Conservation (phyloP, 1,284 basidiomycete species). For the Hymenochaete sp. region DNA sequence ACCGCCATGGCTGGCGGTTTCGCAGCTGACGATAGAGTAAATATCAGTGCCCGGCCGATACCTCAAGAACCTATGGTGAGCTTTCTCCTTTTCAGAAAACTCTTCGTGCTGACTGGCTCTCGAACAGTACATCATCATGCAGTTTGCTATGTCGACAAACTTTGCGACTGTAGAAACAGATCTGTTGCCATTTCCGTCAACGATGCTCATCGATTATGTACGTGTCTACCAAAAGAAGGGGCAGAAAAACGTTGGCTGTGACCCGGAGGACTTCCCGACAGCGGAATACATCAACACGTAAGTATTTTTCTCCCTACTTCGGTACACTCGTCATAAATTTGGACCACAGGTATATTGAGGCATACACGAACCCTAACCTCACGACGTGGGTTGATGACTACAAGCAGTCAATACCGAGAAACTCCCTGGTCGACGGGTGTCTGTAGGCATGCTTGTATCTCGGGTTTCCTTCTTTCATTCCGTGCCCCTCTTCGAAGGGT, state of each 20-base stretch:
- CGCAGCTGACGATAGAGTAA: constrained; percentile 39
- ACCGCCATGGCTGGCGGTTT: constrained; percentile 48
- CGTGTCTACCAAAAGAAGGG: constrained; percentile 45
- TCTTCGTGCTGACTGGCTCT: background rate
- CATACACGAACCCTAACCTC: constrained; percentile 33
- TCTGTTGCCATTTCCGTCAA: constrained; percentile 30
- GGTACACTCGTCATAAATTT: background rate
- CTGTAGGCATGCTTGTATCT: background rate
- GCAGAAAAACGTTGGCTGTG: constrained; percentile 45
- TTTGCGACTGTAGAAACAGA: constrained; percentile 34
- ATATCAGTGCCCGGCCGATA: constrained; percentile 51
- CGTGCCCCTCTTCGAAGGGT: background rate
- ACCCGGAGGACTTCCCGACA: constrained; percentile 47
- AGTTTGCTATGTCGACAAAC: constrained; percentile 38
- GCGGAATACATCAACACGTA: constrained; percentile 38
- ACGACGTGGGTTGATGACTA: constrained; percentile 33
- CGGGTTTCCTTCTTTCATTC: background rate
- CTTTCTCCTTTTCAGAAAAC: constrained; percentile 6
- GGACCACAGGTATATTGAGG: constrained; percentile 26
- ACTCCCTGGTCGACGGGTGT: constrained; percentile 23
- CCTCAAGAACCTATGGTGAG: constrained; percentile 56
- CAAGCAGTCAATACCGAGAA: constrained; percentile 30
- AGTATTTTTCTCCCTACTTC: constrained; percentile 17
- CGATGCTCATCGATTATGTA: constrained; percentile 53
- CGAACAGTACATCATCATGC: constrained; percentile 31